Conservation (phyloP, 306 rosid genomes). For the Prinsepia uniflora region DNA sequence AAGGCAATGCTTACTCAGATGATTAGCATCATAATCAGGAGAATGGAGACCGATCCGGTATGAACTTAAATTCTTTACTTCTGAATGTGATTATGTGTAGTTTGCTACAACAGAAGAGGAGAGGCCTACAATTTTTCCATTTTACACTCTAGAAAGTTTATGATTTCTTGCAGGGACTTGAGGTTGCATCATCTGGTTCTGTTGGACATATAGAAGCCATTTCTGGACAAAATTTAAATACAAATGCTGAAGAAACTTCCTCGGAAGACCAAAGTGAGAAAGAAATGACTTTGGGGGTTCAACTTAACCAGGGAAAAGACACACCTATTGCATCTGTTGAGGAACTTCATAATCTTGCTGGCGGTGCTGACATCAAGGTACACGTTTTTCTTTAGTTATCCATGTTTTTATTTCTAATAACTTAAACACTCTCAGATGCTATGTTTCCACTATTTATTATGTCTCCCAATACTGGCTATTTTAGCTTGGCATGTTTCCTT, state of each 20-base stretch:
- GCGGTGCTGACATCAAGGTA: slow-evolving; percentile 98
- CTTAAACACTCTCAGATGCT: background rate
- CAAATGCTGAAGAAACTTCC: slow-evolving; percentile 51
- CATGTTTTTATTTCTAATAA: slow-evolving; percentile 2
- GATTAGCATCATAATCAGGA: slow-evolving; percentile 83
- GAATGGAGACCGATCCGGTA: slow-evolving; percentile 95
- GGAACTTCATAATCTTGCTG: slow-evolving; percentile 96
- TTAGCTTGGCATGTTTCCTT: background rate
- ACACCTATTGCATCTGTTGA: slow-evolving; percentile 76
- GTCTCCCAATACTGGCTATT: background rate
- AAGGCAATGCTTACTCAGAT: slow-evolving; percentile 99
- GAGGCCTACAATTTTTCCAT: slow-evolving; percentile 5
- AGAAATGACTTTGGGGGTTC: slow-evolving; percentile 81
- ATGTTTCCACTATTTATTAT: slow-evolving; percentile 6
- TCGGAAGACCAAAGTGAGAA: slow-evolving; percentile 55
- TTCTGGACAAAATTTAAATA: slow-evolving; percentile 45
- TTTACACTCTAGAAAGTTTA: slow-evolving; percentile 14
- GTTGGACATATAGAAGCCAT: slow-evolving; percentile 46
- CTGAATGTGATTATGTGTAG: slow-evolving; percentile 14
- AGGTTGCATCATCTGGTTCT: slow-evolving; percentile 58
- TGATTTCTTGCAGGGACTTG: slow-evolving; percentile 36
- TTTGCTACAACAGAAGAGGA: slow-evolving; percentile 7
- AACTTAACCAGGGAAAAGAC: slow-evolving; percentile 70
- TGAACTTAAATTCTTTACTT: slow-evolving; percentile 25
- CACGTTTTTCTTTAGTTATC: slow-evolving; percentile 18